Evolutionary conservation across 805 yeast species (phyloP), one percentile per base, ranked within the genome.

Genomic region (Dipodascopsis uninucleata): DNA sequence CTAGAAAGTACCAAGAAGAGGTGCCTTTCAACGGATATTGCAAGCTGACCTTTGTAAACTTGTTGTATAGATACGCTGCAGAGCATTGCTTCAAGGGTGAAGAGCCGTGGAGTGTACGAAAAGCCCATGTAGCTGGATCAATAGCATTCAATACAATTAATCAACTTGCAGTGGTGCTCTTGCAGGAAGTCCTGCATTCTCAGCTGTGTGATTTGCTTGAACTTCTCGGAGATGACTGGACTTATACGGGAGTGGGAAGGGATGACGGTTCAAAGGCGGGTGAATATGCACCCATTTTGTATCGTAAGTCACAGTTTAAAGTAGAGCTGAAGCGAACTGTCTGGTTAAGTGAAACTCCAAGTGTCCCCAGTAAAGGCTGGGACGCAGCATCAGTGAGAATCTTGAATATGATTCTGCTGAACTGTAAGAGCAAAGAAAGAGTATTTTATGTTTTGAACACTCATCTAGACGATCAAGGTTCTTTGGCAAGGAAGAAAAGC

Each of bases 321-420:
- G 51, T 74, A 28, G 41, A 72, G 4, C 65, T 69, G 9, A 56
- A 65, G n/a, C 67, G 70, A 17, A 71, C 76, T 7, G 67, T 67
- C 42, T 78, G 82, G 82, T 61, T 78, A 10, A 71, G 78, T 49
- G 66, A 68, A 14, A 76, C 79, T 2, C 82, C 82, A 1, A 71
- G 69, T 35, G 61, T 56, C n/a, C 79, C 82, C 1, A 71, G 78
- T 12, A 63, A 54, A 35, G 77, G 75, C 4, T 73, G 78, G 74
- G 78, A 74, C 53, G 77, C 77, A 0, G 71, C 64, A 1, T 61
- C 58, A 23, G 58, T 60, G 5, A 61, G 79, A 47, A 67, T 71
- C 14, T 70, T 68, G 2, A 66, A 70, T 2, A 54, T 64, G 52
- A 68, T 61, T 3, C 58, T 61, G 25, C 57, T 69, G 9, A 53